These are phyloP conservation scores for Venustampulla echinocandica DNA, from an alignment of 495 filamentous ascomycete species.

Conservation along the genomic window DNA sequence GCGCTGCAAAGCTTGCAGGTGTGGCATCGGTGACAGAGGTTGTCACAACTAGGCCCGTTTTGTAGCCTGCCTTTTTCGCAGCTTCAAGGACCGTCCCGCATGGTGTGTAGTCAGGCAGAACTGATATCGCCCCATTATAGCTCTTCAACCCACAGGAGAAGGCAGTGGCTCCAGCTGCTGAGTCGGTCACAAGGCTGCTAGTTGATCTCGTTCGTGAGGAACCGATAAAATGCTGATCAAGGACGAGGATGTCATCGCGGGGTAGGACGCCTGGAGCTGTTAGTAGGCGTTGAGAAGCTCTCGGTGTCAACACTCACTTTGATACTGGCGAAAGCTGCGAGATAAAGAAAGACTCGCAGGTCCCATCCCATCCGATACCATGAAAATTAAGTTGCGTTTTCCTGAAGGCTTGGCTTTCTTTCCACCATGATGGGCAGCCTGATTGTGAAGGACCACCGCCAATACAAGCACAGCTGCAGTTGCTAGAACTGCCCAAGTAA, in stretches of 20 bases:
- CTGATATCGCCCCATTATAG: slow-evolving; percentile 92
- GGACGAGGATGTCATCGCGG: slow-evolving; percentile 58
- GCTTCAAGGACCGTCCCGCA: slow-evolving; percentile 95
- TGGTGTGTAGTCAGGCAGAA: slow-evolving; percentile 72
- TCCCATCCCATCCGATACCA: slow-evolving; percentile 98
- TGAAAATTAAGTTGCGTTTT: slow-evolving; percentile 92
- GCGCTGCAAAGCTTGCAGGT: slow-evolving; percentile 90
- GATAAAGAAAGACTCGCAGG: slow-evolving; percentile 83
- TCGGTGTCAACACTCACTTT: not conserved
- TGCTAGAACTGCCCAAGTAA: slow-evolving; percentile 83
- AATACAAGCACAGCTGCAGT: slow-evolving; percentile 69
- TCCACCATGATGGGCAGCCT: slow-evolving; percentile 21
- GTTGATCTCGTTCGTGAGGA: slow-evolving; percentile 78
- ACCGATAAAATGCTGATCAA: slow-evolving; percentile 84
- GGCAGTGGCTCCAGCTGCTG: slow-evolving; percentile 89
- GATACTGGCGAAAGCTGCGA: slow-evolving; percentile 65
- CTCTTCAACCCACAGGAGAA: slow-evolving; percentile 89
- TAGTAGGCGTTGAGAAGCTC: slow-evolving; percentile 12
- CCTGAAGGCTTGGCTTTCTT: slow-evolving; percentile 30
- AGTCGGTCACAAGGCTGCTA: slow-evolving; percentile 80
- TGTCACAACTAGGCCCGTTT: slow-evolving; percentile 90
- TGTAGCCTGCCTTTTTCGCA: slow-evolving; percentile 81
- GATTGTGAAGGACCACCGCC: slow-evolving; percentile 64
- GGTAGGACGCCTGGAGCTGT: slow-evolving; percentile 47
- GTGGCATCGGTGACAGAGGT: slow-evolving; percentile 95